Evolutionary conservation across 306 rosid genomes (phyloP).

Genomic region (Rosa multiflora): DNA sequence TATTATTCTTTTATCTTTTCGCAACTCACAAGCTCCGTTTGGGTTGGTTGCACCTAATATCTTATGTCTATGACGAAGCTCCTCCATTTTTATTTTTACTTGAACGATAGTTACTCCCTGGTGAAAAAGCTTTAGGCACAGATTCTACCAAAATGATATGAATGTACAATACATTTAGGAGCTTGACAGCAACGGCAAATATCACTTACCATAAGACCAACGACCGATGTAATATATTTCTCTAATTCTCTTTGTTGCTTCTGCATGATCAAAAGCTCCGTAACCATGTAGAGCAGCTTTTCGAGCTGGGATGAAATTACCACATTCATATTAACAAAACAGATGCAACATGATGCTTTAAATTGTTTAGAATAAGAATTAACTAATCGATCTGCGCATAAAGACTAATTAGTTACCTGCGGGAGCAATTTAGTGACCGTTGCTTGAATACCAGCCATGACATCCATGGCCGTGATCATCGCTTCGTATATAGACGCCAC

Average conservation of each 20-base stretch:
- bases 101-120: neutral
- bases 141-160: neutral
- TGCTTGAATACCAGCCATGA: constrained; percentile 43
- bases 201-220: constrained; percentile 48
- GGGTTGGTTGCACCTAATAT: neutral
- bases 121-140: neutral
- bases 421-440: constrained; percentile 33
- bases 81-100: neutral
- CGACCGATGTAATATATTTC: constrained; percentile 25
- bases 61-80: neutral
- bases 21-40: neutral
- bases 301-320: constrained; percentile 47
- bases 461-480: constrained; percentile 40
- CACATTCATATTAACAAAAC: neutral
- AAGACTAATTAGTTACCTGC: constrained; percentile 41
- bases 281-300: constrained; percentile 49
- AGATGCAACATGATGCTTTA: neutral
- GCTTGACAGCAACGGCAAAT: neutral
- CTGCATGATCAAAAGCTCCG: constrained; percentile 51
- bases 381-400: neutral
- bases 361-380: too few species aligned
- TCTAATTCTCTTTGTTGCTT: constrained; percentile 50
- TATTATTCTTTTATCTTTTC: neutral
- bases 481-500: constrained; percentile 43
- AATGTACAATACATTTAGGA: neutral